Percentiles rank a stretch among this genome's conserved stretches.
Conservation (phyloP, 257 asterid species). For the Solanum arcanum region DNA sequence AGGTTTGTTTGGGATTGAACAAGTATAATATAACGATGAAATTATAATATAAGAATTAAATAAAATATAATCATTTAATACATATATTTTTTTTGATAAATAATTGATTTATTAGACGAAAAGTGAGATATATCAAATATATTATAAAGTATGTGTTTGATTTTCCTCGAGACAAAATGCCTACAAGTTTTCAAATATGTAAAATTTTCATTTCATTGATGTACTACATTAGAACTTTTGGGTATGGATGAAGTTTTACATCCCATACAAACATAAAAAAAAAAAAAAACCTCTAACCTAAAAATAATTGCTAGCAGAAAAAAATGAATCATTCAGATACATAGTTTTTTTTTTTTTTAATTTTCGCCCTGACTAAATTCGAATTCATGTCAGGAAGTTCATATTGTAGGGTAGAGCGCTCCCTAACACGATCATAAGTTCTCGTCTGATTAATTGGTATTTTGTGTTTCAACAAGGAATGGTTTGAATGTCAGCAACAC, state of each 20-base stretch:
- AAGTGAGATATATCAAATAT: too few relatives aligned
- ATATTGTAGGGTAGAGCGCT: too few relatives aligned
- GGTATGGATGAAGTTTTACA: not conserved
- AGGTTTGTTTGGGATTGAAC: not conserved
- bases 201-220: not conserved
- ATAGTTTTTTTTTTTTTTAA: too few relatives aligned
- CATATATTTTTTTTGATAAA: not conserved
- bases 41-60: too few relatives aligned
- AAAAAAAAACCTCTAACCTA: not conserved
- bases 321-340: not conserved
- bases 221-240: not conserved
- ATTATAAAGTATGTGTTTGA: not conserved
- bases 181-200: not conserved
- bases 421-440: not conserved
- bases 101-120: not conserved
- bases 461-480: constrained; percentile 4
- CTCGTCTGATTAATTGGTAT: not conserved
- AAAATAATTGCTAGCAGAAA: not conserved
- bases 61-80: too few relatives aligned
- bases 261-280: not conserved
- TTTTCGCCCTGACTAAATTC: too few relatives aligned
- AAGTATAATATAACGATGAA: not conserved
- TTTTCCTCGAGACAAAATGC: not conserved
- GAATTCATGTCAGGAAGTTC: rapidly evolving
- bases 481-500: constrained; percentile 22